Conservation (phyloP, 768 basidiomycete genomes). For the Auricularia sp. region DNA sequence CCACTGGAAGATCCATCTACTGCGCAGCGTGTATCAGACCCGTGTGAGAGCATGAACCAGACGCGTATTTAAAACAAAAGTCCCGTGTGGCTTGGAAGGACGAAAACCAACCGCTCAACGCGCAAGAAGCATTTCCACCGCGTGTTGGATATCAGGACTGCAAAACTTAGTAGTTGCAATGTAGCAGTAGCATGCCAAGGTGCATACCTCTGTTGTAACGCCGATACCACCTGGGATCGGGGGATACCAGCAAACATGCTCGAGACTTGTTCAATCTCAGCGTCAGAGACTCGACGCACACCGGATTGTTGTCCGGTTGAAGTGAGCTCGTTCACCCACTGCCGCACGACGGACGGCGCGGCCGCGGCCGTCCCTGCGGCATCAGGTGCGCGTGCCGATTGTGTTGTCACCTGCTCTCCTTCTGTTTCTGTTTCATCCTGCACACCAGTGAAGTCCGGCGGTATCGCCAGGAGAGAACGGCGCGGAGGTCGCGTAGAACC, state of each 20-base stretch:
- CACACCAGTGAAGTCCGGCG: conserved; percentile 33
- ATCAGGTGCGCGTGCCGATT: conserved; percentile 19
- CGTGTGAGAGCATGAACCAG: no score
- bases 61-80: no score
- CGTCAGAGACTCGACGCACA: conserved; percentile 60
- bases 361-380: not conserved
- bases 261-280: conserved; percentile 63
- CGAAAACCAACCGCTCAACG: not conserved
- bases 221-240: conserved; percentile 60
- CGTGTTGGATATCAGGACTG: conserved; percentile 70
- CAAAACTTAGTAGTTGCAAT: not conserved
- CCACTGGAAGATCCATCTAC: no score
- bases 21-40: no score
- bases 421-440: conserved; percentile 16
- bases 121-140: conserved; percentile 66
- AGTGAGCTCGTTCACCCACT: conserved; percentile 74
- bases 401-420: conserved; percentile 14
- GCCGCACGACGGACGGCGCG: conserved; percentile 46
- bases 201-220: conserved; percentile 72
- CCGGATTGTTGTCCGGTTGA: conserved; percentile 49
- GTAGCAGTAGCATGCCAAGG: not conserved
- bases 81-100: no score
- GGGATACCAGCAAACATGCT: conserved; percentile 78
- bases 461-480: conserved; percentile 63
- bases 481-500: conserved; percentile 54